Evolutionary conservation across 805 yeast species (phyloP).

Genomic region (Cyberlindnera samutprakarnensis): DNA sequence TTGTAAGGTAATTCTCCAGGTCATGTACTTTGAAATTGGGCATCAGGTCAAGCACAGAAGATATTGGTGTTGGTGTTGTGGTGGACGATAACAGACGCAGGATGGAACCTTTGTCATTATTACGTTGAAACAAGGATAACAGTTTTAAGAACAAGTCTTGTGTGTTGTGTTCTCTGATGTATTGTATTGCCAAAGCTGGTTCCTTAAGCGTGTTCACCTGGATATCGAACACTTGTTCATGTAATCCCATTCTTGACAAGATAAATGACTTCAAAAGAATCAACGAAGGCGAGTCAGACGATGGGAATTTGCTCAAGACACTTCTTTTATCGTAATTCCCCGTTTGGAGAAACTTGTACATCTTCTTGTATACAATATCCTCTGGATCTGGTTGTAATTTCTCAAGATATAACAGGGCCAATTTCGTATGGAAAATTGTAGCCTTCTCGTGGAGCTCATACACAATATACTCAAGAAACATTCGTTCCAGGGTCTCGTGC

Average conservation of each 20-base stretch:
- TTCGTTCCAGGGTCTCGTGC: slow-evolving; percentile 26
- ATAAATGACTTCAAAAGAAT: slow-evolving; percentile 48
- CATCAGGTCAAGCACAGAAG: slow-evolving; percentile 6
- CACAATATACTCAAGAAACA: slow-evolving; percentile 48
- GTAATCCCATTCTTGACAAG: slow-evolving; percentile 50
- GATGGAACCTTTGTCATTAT: slow-evolving; percentile 26
- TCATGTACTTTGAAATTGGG: slow-evolving; percentile 15
- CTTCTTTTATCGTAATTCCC: slow-evolving; percentile 25
- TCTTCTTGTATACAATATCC: slow-evolving; percentile 24
- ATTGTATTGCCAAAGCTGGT: slow-evolving; percentile 48
- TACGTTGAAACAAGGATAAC: slow-evolving; percentile 31
- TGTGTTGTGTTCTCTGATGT: slow-evolving; percentile 29
- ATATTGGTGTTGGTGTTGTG: slow-evolving; percentile 27
- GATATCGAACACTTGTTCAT: slow-evolving; percentile 55
- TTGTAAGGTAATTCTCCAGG: slow-evolving; percentile 12
- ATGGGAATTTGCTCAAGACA: slow-evolving; percentile 22
- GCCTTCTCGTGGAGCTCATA: slow-evolving; percentile 30
- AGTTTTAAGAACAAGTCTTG: slow-evolving; percentile 27
- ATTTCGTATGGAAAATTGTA: slow-evolving; percentile 32
- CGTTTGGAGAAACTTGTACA: slow-evolving; percentile 26
- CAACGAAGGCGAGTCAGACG: neutral
- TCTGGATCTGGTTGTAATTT: slow-evolving; percentile 14
- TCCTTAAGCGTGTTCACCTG: slow-evolving; percentile 51
- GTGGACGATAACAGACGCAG: slow-evolving; percentile 29
- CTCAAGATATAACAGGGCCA: slow-evolving; percentile 38